Base-by-base conservation (phyloP, 1,139 yeast genomes). In the Candida sanyaensis region DNA sequence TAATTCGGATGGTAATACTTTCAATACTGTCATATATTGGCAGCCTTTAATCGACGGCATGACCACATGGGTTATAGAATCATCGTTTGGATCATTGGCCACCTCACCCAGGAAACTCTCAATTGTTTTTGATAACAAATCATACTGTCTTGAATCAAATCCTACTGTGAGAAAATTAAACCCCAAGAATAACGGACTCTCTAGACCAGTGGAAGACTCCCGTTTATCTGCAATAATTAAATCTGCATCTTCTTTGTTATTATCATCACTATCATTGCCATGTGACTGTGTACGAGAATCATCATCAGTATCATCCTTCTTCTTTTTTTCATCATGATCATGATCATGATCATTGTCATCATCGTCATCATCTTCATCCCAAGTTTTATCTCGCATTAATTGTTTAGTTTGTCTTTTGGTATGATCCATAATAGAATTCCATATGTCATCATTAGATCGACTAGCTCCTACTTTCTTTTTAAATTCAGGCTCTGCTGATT, bases 351-450 rank as follows among this genome's bases (percentile, higher is more conserved):
- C 44, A 10, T 41, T 24, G 6, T 50, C 52, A 4, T 52, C 55
- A 11, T 58, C 56, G 12, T 54, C 60, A 8, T 47, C 52, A 13
- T 57, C 57, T 17, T 65, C 71, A 42, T 66, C 75, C 75, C 75
- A 69, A 7, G 66, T 34, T 17, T 37, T 61, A 42, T 68, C 64
- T 27, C 58, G 61, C 1, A 51, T 52, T 17, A 54, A 43, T 31
- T 57, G 55, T 30, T 58, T 51, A 4, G 56, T 50, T 13, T 54
- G 50, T 5, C 52, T 58, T 28, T 53, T 62, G 3, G 66, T 60
- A 12, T 63, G 66, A 23, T 61, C 66, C 84, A 81, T 78, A 7
- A 81, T 73, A 2, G 83, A 73, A 43, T 72, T 66, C 86, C 86
- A 81, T 10, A 80, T 64, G 28, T 62, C 55, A 12, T 64, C 51